Evolutionary conservation across 352 stramenopile genomes (phyloP), one percentile per base, ranked within the genome.

Genomic region (Phytophthora cryptogea): DNA sequence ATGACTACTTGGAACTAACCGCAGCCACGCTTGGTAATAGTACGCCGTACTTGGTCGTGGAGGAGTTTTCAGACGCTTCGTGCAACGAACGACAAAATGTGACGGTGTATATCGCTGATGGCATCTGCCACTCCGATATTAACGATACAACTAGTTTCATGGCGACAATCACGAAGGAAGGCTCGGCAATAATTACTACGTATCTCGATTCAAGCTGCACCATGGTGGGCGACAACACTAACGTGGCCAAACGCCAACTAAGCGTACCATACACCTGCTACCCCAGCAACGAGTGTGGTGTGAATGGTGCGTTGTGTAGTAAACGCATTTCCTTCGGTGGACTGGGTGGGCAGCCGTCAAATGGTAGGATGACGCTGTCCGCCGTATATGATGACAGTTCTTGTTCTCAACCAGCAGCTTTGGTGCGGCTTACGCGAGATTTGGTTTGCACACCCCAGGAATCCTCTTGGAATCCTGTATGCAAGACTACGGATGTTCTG

Each of bases 121-220:
- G 42, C 5, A 16, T 32, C 0, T 57, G 49, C 5, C 49, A 57
- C n/a, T 31, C 37, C 14, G 48, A 48, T 6, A 42, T 37, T 4
- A 33, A 60, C 10, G 53, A 53, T 37, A 42, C 40, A 8, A 54
- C 42, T 40, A 60, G 53, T n/a, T 60, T 60, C 10, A 52, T 17
- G 32, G 41, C 33, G n/a, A 47, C 33, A 16, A 40, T 60, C 4
- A 32, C 33, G 13, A 17, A 31, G 17, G 32, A 60, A 28, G 33
- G 42, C 9, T 47, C 42, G n/a, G n/a, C n/a, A 33, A 53, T 31
- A 11, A 53, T 60, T 30, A 60, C 32, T 14, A 60, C 30, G 3
- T 60, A 48, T 26, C 9, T n/a, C 6, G 53, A 60, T 26, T 11
- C 53, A 16, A 32, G 30, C n/a, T 60, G 42, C 14, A 40, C 1